Percentiles rank a stretch among this genome's conserved stretches.
These are phyloP conservation scores for Nothophytophthora sp. DNA, from an alignment of 352 stramenopile genomes.

Conservation along the genomic window DNA sequence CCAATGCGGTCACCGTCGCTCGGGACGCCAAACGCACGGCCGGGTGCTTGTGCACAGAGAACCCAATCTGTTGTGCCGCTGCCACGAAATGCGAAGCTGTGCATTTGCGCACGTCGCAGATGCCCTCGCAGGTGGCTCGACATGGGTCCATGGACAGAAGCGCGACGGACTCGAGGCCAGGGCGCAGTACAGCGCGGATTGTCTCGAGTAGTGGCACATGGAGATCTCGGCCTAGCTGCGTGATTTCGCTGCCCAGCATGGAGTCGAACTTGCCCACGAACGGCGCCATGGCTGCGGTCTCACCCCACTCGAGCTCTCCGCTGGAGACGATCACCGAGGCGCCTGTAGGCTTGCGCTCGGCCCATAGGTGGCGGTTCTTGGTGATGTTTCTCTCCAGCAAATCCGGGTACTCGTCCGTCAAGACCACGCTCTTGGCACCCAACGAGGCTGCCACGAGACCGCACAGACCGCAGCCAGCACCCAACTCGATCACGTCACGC, in stretches of 20 bases:
- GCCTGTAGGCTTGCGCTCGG: slow-evolving; percentile 3
- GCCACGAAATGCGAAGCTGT: slow-evolving; percentile 55
- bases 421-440: slow-evolving; percentile 26
- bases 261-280: slow-evolving; percentile 48
- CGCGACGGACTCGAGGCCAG: slow-evolving; percentile 27
- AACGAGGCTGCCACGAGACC: slow-evolving; percentile 46
- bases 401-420: slow-evolving; percentile 67
- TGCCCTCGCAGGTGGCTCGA: slow-evolving; percentile 28
- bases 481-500: slow-evolving; percentile 52
- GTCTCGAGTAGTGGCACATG: slow-evolving; percentile 47
- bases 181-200: slow-evolving; percentile 31
- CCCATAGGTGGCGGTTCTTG: slow-evolving; percentile 36
- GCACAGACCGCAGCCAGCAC: slow-evolving; percentile 56
- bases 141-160: slow-evolving; percentile 65
- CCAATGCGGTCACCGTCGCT: slow-evolving; percentile 27
- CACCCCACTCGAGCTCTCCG: slow-evolving; percentile 38
- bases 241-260: slow-evolving; percentile 64
- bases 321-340: slow-evolving; percentile 18
- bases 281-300: slow-evolving; percentile 24
- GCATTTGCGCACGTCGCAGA: slow-evolving; percentile 49
- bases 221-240: slow-evolving; percentile 44
- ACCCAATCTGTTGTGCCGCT: slow-evolving; percentile 35
- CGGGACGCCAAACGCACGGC: slow-evolving; percentile 34
- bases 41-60: slow-evolving; percentile 38
- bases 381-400: slow-evolving; percentile 43